Evolutionary conservation across 148 eudicot species (phyloP), one percentile per base, ranked within the genome.

Genomic region (Camellia lanceoleosa): DNA sequence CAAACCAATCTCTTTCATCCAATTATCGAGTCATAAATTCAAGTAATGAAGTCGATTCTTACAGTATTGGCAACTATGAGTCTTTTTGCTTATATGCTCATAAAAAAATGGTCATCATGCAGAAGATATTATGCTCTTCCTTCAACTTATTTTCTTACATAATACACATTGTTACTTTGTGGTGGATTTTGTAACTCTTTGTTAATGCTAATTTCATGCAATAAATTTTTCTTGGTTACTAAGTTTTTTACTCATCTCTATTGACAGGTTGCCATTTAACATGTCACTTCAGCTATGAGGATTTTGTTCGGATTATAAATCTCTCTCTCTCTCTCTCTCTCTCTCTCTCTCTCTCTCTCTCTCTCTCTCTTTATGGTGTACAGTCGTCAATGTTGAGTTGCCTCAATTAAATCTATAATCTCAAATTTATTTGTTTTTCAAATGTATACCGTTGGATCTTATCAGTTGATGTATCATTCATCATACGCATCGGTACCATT

Each of bases 251-350:
- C 43, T 52, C 75, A 20, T 5, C 43, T 72, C 60, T 72, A 10
- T 19, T 72, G 1, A 3, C 75, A 72, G 75, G 75, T 72, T 20
- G 75, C 60, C 60, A 20, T 72, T 46, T 72, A 52, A 52, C 44
- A 1, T 51, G 18, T 5, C 16, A 20, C 30, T 70, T 70, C 54
- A 7, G 16, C 23, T 70, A 13, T 18, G 52, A 23, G 18, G 46
- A 20, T 44, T 49, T 69, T 30, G 38, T 30, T 30, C 0, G 38
- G 38, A 30, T 30, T 30, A 30, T 30, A 30, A 30, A 8, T 13
- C 54, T 18, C 8, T 10, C 73, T 43, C 73, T 30, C 38, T 30
- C 38, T 68, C 3, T 10, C 73, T 43, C 73, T 30, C 38, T 30
- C 38, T 68, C 3, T 13, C 54, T 18, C 8, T 10, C 73, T 43